phyloP scores from a whole-genome alignment of 1,284 basidiomycete species.

The Ceratobasidium sp. region DNA sequence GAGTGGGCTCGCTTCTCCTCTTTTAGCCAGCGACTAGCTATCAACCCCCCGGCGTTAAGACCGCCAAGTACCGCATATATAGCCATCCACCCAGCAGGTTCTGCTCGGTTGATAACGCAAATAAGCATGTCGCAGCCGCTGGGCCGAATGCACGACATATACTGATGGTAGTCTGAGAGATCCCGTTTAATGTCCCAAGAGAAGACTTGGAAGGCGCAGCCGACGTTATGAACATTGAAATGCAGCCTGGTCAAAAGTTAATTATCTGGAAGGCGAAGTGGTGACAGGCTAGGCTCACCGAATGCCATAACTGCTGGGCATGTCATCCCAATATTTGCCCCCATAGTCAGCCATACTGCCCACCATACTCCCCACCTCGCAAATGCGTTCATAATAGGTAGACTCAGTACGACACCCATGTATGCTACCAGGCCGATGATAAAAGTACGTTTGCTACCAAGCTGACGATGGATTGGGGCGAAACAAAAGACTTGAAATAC shows the following conservation, averaged over 20 bases:
- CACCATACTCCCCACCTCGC: constrained; percentile 1
- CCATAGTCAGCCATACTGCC: constrained; percentile 14
- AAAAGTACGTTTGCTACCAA: constrained; percentile 38
- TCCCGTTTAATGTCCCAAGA: constrained; percentile 40
- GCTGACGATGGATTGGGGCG: constrained; percentile 31
- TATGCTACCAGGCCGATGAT: constrained; percentile 31
- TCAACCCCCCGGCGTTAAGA: constrained; percentile 20
- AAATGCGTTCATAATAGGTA: constrained; percentile 39
- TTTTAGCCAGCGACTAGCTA: constrained; percentile 22
- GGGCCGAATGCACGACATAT: constrained; percentile 40
- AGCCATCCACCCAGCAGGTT: constrained; percentile 40
- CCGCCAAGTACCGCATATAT: constrained; percentile 41
- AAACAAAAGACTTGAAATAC: constrained; percentile 38
- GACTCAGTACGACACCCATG: neutral
- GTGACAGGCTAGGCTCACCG: constrained; percentile 21
- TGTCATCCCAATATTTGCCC: neutral
- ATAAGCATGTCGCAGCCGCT: constrained; percentile 40
- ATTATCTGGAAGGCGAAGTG: neutral
- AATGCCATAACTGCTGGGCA: constrained; percentile 35
- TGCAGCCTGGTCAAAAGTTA: constrained; percentile 30
- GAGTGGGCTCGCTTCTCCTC: constrained; percentile 3
- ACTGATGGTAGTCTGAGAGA: constrained; percentile 40
- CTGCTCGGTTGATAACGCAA: constrained; percentile 38
- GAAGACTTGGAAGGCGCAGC: constrained; percentile 39
- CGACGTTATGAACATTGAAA: constrained; percentile 36